A percentile compares a stretch with the other conserved stretches of the same genome.
Conservation (phyloP, 1,139 yeast species). For the Nakaseomyces sp. region DNA sequence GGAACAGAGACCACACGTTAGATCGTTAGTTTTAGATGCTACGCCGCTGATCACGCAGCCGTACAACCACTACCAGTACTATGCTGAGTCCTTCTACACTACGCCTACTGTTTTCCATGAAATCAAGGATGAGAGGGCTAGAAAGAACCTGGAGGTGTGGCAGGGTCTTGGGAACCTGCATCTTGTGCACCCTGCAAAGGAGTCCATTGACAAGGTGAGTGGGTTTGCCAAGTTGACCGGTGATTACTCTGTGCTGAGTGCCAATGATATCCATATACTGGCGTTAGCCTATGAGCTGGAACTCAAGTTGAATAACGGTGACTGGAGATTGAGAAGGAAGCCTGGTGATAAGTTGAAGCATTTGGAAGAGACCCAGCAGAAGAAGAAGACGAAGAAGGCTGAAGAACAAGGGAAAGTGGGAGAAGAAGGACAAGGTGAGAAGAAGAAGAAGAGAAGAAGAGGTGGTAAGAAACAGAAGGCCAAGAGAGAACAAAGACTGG, state of each 20-base stretch:
- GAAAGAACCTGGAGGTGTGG: constrained; percentile 73
- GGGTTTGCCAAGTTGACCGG: constrained; percentile 84
- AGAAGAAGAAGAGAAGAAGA: constrained; percentile 46
- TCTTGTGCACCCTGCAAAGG: constrained; percentile 68
- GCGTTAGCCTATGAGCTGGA: constrained; percentile 89
- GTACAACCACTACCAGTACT: constrained; percentile 61
- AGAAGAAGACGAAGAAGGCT: constrained; percentile 8
- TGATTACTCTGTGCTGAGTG: constrained; percentile 77
- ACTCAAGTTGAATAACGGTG: constrained; percentile 58
- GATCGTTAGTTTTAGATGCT: constrained; percentile 75
- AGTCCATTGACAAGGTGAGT: constrained; percentile 53
- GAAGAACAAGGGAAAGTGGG: too few relatives aligned
- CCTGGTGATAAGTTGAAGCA: constrained; percentile 52
- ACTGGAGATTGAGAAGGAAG: constrained; percentile 54
- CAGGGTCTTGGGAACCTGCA: constrained; percentile 46
- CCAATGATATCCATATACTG: constrained; percentile 83
- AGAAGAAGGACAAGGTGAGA: constrained; percentile 9
- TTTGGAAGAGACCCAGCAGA: constrained; percentile 13
- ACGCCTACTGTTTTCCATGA: constrained; percentile 89
- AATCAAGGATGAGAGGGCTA: constrained; percentile 75
- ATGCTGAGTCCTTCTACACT: constrained; percentile 65
- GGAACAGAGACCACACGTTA: constrained; percentile 31
- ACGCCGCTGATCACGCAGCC: constrained; percentile 88
- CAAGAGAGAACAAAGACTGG: constrained; percentile 35
- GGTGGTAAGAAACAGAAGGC: constrained; percentile 58